phyloP scores from a whole-genome alignment of 2,329 filamentous ascomycete species.

The Seiridium unicorne region DNA sequence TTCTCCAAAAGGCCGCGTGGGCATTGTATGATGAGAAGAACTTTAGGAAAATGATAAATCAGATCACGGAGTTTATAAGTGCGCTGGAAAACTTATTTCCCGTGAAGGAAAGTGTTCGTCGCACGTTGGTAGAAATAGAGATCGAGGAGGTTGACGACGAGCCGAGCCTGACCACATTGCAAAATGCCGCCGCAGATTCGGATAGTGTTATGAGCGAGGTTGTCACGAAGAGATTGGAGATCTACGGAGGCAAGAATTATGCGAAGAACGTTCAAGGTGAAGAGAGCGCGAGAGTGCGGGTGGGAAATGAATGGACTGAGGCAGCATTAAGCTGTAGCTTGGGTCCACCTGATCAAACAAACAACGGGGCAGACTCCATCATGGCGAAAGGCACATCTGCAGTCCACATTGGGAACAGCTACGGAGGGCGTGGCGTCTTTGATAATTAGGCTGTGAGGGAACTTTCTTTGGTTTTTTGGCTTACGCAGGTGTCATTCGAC shows the following conservation, averaged over 20 bases:
- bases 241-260: background rate
- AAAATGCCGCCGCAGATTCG: background rate
- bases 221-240: background rate
- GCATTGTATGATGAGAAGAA: conserved; percentile 20
- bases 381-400: background rate
- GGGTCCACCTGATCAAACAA: background rate
- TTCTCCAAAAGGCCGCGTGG: conserved; percentile 18
- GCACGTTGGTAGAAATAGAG: background rate
- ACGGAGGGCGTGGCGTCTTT: conserved; percentile 2
- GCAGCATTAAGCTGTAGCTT: background rate
- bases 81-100: conserved; percentile 2
- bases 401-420: background rate
- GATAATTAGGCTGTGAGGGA: background rate
- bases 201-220: background rate
- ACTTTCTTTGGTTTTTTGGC: background rate
- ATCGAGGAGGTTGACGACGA: conserved; percentile 4
- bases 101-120: background rate
- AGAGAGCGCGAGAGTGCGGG: background rate
- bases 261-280: background rate
- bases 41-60: conserved; percentile 16
- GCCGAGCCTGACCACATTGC: background rate
- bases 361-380: background rate
- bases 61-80: background rate
- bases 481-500: background rate
- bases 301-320: background rate